These are phyloP conservation scores for Amaranthus hypochondriacus DNA, from an alignment of 148 eudicot genomes.

Conservation along the genomic window DNA sequence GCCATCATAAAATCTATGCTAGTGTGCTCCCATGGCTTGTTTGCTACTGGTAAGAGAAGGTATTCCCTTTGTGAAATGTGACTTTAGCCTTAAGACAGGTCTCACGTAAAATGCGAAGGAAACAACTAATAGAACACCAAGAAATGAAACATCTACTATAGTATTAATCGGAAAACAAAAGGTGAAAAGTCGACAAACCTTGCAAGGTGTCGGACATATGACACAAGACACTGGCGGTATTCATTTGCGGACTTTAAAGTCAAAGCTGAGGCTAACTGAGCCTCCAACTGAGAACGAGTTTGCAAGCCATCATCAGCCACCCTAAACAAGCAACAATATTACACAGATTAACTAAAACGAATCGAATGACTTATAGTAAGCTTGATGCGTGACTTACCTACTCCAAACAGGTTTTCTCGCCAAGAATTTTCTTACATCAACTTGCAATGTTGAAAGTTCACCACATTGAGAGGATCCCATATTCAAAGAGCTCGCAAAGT, in stretches of 20 bases:
- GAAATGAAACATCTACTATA: not conserved
- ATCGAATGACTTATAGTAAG: not conserved
- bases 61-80: no score
- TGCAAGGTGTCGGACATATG: constrained; percentile 78
- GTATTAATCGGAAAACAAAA: not conserved
- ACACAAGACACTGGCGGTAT: constrained; percentile 87
- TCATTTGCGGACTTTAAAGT: constrained; percentile 82
- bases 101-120: no score
- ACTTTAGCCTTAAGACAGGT: no score
- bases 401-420: constrained; percentile 97
- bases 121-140: not conserved
- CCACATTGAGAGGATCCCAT: constrained; percentile 79
- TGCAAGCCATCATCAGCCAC: constrained; percentile 94
- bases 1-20: no score
- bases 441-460: constrained; percentile 88
- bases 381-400: constrained; percentile 38
- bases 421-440: constrained; percentile 81
- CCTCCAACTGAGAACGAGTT: constrained; percentile 94
- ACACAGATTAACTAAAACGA: constrained; percentile 17
- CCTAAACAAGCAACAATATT: constrained; percentile 35
- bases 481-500: constrained; percentile 86
- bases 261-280: constrained; percentile 84
- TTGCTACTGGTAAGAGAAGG: no score
- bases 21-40: no score
- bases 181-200: constrained; percentile 44